Evolutionary conservation across 225 moss, liverwort and hornwort genomes (phyloP), one percentile per base, ranked within the genome.

Genomic region (Physcomitrellopsis africana): DNA sequence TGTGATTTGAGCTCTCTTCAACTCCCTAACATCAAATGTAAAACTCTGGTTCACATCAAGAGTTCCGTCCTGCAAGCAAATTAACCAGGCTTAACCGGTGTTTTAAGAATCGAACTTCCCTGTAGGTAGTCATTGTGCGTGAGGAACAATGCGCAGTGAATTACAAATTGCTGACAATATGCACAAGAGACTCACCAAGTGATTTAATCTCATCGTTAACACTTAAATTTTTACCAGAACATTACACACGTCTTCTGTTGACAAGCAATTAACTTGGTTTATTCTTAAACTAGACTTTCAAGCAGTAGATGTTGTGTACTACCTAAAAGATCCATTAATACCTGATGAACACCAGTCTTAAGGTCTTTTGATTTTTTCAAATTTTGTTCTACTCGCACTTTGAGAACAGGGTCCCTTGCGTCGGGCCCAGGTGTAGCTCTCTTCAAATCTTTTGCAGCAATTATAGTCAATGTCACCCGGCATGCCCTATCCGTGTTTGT

Each of bases 1-100:
- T 29, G 87, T 72, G 48, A 90, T 49, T 19, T 72, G 56, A 55
- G 90, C 85, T 76, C 51, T 73, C 85, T 84, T 78, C 46, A 78
- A 66, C 75, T 90, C 90, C 65, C 87, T 85, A 41, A 87, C 87
- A 81, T 90, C 83, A 64, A 87, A 90, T 26, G 77, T 83, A 76
- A 87, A 90, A 72, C 85, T 75, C 72, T 90, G 85, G 73, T 90
- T 85, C 63, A 90, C 77, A 60, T 72, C 78, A 0, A 90, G 37
- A 58, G 74, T 69, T 16, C 87, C 85, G 66, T 78, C 20, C 65
- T 85, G 54, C 66, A 67, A 46, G 26, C 10, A 60, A 77, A 83
- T 68, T 72, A 79, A 24, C 43, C 45, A 76, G 37, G 51, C 8
- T 59, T 37, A 12, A 23, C 58, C 12, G 12, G 26, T 58, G 58